Base-by-base conservation (phyloP, 345 rosid genomes). In the Syzygium aromaticum region DNA sequence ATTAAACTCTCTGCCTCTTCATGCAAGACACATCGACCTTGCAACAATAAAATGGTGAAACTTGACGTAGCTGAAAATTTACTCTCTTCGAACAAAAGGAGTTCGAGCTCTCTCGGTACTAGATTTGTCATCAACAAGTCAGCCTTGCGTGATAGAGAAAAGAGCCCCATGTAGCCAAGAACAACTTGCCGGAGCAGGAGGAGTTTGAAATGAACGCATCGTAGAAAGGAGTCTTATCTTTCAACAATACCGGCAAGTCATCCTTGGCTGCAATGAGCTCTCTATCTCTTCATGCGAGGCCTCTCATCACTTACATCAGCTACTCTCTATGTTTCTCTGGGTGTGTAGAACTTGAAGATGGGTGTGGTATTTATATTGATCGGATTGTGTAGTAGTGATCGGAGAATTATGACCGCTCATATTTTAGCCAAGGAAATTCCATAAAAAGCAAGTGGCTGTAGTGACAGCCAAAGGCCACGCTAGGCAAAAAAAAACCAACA, bases 1-100 rank as follows among this genome's bases (percentile, higher is more conserved):
- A 61, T 51, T 77, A 53, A 53, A 73, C 88, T 88, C 88, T 86
- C 90, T 54, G 27, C 86, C 83, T 51, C 86, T 54, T 84, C 90
- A 86, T 89, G 87, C 88, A 89, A 61, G 83, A 38, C 87, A 49
- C 25, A 43, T n/a, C 77, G 12, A 43, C 52, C 38, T 28, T 19
- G 27, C 54, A 84, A 15, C 57, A n/a, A 12, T 14, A 52, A 27
- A 11, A 3, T 22, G 33, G 25, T 0, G 23, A 49, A 17, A 52
- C 43, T 11, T 27, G 8, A 15, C 7, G 23, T 84, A 13, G 43
- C 38, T 15, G 57, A 84, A 52, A n/a, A 52, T 84, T 19, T 19
- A 43, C 82, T 43, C 49, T n/a, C 57, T 52, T 51, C 14, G n/a
- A 30, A 19, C 46, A 30, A 23, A 28, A 22, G 21, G 25, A 11